Percentiles rank a stretch among this genome's conserved stretches.
phyloP scores from a whole-genome alignment of 1,139 yeast genomes.

The Blastobotrys capitulatus region DNA sequence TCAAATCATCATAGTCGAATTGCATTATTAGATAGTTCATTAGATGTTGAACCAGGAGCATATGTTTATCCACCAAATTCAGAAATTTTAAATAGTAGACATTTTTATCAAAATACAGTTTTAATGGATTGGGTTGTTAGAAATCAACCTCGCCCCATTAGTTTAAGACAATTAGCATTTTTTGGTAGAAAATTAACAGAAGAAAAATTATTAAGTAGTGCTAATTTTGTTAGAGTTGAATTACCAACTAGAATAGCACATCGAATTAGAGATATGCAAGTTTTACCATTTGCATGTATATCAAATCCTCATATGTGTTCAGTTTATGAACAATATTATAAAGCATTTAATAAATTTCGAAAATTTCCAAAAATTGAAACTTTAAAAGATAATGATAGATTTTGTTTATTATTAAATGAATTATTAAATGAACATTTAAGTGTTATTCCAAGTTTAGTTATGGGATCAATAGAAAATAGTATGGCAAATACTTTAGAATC shows the following conservation, averaged over 20 bases:
- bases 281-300: slow-evolving; percentile 75
- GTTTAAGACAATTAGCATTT: slow-evolving; percentile 80
- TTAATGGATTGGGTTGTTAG: slow-evolving; percentile 55
- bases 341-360: slow-evolving; percentile 79
- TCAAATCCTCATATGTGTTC: slow-evolving; percentile 80
- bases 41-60: slow-evolving; percentile 20
- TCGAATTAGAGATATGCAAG: slow-evolving; percentile 72
- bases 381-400: slow-evolving; percentile 65
- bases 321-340: slow-evolving; percentile 83
- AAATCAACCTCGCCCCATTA: slow-evolving; percentile 79
- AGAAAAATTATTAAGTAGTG: slow-evolving; percentile 72
- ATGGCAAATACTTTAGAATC: slow-evolving; percentile 59
- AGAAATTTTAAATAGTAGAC: slow-evolving; percentile 42
- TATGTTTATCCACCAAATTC: slow-evolving; percentile 33
- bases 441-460: slow-evolving; percentile 80
- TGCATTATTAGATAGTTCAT: slow-evolving; percentile 18
- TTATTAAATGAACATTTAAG: slow-evolving; percentile 69
- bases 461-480: slow-evolving; percentile 86
- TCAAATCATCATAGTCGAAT: slow-evolving; percentile 20
- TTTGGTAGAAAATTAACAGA: slow-evolving; percentile 78
- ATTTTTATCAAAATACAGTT: slow-evolving; percentile 80
- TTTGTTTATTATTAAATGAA: slow-evolving; percentile 56
- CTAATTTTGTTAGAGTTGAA: slow-evolving; percentile 82
- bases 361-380: slow-evolving; percentile 61
- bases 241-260: slow-evolving; percentile 79